Evolutionary conservation across 257 asterid genomes (phyloP).

Genomic region (Ballota nigra): DNA sequence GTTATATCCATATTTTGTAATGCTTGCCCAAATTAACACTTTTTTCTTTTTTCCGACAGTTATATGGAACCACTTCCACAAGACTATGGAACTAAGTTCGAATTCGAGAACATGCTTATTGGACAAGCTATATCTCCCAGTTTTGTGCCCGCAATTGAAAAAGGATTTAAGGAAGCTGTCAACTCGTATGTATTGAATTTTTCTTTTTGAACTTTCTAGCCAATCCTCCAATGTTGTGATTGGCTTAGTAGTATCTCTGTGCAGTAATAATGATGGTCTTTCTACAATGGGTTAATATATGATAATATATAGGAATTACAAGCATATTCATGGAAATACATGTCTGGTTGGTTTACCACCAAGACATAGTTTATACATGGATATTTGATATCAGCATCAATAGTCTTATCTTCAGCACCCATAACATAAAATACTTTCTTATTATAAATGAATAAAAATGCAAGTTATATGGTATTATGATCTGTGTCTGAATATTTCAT

Average conservation of each 20-base stretch:
- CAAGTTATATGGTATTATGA: background rate
- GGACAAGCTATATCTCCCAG: slow-evolving; percentile 91
- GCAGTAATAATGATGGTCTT: background rate
- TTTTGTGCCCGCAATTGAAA: slow-evolving; percentile 94
- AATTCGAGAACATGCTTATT: slow-evolving; percentile 80
- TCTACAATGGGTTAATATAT: slow-evolving; percentile 7
- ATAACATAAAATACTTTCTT: background rate
- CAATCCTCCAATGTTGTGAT: slow-evolving; percentile 1
- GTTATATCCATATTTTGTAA: slow-evolving; percentile 4
- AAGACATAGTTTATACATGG: background rate
- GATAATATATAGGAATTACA: background rate
- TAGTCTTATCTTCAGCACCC: background rate
- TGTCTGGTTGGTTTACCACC: slow-evolving; percentile 6
- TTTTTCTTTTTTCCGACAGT: slow-evolving; percentile 39
- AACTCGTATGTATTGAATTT: slow-evolving; percentile 71
- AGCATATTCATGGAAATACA: background rate
- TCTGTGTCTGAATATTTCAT: background rate
- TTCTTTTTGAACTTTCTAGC: background rate
- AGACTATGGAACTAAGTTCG: slow-evolving; percentile 75
- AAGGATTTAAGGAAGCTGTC: slow-evolving; percentile 97
- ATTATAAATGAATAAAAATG: background rate
- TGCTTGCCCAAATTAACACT: slow-evolving; percentile 2
- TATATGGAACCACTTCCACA: slow-evolving; percentile 87
- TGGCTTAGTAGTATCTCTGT: background rate
- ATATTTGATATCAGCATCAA: background rate